phyloP scores from a whole-genome alignment of 2,329 filamentous ascomycete genomes.

The Aspergillus quadricinctus region DNA sequence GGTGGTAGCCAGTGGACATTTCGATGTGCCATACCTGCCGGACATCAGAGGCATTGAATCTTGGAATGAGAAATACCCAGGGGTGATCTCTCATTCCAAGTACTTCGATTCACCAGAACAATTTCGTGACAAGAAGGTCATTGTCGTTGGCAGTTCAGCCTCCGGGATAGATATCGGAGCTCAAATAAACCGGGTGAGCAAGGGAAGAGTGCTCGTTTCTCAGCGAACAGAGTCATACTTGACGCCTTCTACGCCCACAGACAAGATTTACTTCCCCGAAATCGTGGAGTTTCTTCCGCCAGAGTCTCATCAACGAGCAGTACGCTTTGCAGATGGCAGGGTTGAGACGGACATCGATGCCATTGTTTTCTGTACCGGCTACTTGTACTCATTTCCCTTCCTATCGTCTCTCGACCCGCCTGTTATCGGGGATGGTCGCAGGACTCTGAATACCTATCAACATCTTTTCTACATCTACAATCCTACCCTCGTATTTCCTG shows the following conservation, averaged over 20 bases:
- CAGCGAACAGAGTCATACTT: conserved; percentile 50
- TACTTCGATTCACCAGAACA: conserved; percentile 64
- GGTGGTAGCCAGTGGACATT: conserved; percentile 72
- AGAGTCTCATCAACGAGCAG: conserved; percentile 50
- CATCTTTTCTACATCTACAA: conserved; percentile 73
- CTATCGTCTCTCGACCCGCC: conserved; percentile 48
- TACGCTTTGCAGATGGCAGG: conserved; percentile 63
- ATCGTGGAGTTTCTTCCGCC: conserved; percentile 53
- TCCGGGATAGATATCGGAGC: conserved; percentile 78
- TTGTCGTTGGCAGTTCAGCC: conserved; percentile 79
- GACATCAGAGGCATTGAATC: conserved; percentile 54
- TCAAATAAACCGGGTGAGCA: conserved; percentile 64
- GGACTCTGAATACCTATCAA: conserved; percentile 69
- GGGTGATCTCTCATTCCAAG: conserved; percentile 69
- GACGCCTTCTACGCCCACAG: conserved; percentile 33
- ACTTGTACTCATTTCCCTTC: conserved; percentile 81
- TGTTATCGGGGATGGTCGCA: conserved; percentile 63
- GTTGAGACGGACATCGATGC: conserved; percentile 66
- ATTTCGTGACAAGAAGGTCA: conserved; percentile 66
- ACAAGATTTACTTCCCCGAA: conserved; percentile 56
- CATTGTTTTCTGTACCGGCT: conserved; percentile 84
- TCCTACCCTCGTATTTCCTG: conserved; percentile 74
- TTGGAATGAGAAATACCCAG: conserved; percentile 59
- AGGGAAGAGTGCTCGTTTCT: conserved; percentile 61
- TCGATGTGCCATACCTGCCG: conserved; percentile 65